Conservation (phyloP, 1,284 basidiomycete species). For the Irpex lacteus region DNA sequence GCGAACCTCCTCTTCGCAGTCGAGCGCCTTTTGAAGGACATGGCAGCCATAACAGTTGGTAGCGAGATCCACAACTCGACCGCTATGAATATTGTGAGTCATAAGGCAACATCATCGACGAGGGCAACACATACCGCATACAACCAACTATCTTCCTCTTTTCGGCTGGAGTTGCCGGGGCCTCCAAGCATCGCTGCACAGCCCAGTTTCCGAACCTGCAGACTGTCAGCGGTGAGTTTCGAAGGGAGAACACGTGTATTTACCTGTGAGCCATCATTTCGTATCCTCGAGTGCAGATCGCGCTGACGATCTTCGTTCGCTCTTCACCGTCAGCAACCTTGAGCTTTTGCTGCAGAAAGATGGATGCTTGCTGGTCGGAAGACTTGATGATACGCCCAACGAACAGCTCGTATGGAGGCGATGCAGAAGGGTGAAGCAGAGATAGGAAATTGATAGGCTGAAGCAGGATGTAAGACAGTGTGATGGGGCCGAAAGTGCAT, state of each 20-base stretch:
- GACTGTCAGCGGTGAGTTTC: background rate
- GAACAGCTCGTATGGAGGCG: slow-evolving; percentile 76
- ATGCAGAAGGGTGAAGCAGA: slow-evolving; percentile 75
- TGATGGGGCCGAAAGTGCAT: slow-evolving; percentile 17
- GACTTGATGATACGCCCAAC: slow-evolving; percentile 81
- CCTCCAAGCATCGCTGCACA: slow-evolving; percentile 78
- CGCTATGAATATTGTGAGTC: slow-evolving; percentile 37
- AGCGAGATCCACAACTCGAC: slow-evolving; percentile 77
- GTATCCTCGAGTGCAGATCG: slow-evolving; percentile 75
- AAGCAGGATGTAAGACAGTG: slow-evolving; percentile 4
- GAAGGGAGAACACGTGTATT: slow-evolving; percentile 12
- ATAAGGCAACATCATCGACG: background rate
- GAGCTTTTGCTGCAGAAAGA: slow-evolving; percentile 82
- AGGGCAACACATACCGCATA: slow-evolving; percentile 57
- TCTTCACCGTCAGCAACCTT: slow-evolving; percentile 80
- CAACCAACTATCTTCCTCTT: slow-evolving; percentile 74
- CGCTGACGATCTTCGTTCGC: slow-evolving; percentile 76
- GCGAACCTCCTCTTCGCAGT: slow-evolving; percentile 81
- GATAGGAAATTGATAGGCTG: slow-evolving; percentile 85
- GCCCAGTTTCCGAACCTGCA: slow-evolving; percentile 85
- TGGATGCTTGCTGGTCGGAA: slow-evolving; percentile 85
- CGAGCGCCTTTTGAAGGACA: slow-evolving; percentile 83
- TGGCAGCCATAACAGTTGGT: slow-evolving; percentile 86
- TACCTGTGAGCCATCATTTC: slow-evolving; percentile 88
- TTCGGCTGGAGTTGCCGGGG: slow-evolving; percentile 67